Percentiles rank a stretch among this genome's conserved stretches.
phyloP scores from a whole-genome alignment of 2,329 filamentous ascomycete species.

The Cordyceps cateniannulata region DNA sequence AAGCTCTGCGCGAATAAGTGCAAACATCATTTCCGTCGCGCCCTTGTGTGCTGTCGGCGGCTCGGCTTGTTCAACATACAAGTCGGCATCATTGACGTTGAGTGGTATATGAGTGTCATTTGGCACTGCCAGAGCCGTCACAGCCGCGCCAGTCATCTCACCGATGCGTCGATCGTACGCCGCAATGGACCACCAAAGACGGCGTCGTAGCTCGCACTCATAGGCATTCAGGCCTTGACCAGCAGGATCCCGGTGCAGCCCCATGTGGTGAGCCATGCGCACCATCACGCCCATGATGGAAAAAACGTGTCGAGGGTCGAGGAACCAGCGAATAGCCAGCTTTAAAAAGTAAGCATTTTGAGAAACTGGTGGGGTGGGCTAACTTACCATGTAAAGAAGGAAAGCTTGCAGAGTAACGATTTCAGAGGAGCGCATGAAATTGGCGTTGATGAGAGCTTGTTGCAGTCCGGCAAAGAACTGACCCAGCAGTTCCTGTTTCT shows the following conservation, averaged over 20 bases:
- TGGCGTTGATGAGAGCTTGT: slow-evolving; percentile 59
- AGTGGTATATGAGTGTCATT: slow-evolving; percentile 51
- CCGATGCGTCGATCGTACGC: slow-evolving; percentile 63
- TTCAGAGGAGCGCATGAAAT: slow-evolving; percentile 61
- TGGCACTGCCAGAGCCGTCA: slow-evolving; percentile 48
- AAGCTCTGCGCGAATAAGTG: slow-evolving; percentile 50
- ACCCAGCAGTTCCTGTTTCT: slow-evolving; percentile 42
- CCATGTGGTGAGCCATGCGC: slow-evolving; percentile 61
- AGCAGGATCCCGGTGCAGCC: slow-evolving; percentile 57
- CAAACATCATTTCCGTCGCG: slow-evolving; percentile 55
- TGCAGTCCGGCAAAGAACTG: slow-evolving; percentile 54
- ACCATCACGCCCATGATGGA: slow-evolving; percentile 57
- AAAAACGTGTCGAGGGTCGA: slow-evolving; percentile 47
- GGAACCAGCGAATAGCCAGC: slow-evolving; percentile 46
- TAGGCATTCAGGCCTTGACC: slow-evolving; percentile 48
- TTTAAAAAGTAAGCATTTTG: slow-evolving; percentile 16
- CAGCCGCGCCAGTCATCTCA: slow-evolving; percentile 56
- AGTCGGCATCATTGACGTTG: slow-evolving; percentile 56
- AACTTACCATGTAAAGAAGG: slow-evolving; percentile 55
- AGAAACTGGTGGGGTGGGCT: neutral
- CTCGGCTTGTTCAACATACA: slow-evolving; percentile 51
- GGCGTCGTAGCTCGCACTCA: slow-evolving; percentile 63
- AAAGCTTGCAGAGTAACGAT: slow-evolving; percentile 61
- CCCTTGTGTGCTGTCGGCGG: slow-evolving; percentile 41
- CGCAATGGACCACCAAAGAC: slow-evolving; percentile 68